Percentiles rank a stretch among this genome's conserved stretches.
Evolutionary conservation across 345 rosid species (phyloP).

Genomic region (Toxicodendron radicans): DNA sequence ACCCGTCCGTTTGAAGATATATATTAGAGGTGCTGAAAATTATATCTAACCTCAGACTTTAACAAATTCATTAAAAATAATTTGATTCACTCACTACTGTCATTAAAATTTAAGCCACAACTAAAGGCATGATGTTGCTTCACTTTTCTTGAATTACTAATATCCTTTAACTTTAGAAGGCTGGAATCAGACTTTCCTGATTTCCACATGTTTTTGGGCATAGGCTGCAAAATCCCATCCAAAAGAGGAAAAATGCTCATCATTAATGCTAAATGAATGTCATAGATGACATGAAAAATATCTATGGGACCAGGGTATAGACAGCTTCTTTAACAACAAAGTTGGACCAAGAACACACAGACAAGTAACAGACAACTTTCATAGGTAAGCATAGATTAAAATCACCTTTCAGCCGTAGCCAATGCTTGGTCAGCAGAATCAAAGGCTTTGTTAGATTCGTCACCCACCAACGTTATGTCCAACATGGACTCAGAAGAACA

Average conservation of each 20-base stretch:
- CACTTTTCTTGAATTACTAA: conserved; percentile 2
- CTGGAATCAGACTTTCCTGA: background rate
- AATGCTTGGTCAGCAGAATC: conserved; percentile 50
- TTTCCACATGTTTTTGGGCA: background rate
- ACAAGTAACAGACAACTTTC: background rate
- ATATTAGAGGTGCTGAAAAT: background rate
- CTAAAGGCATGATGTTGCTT: background rate
- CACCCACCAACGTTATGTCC: conserved; percentile 57
- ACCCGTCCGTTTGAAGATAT: background rate
- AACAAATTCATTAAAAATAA: too few species aligned
- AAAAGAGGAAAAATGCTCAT: background rate
- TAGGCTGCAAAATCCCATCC: background rate
- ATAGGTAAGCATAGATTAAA: conserved; percentile 15
- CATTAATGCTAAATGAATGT: background rate
- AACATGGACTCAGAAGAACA: conserved; percentile 58
- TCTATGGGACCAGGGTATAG: background rate
- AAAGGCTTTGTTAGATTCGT: conserved; percentile 47
- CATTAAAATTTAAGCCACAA: background rate
- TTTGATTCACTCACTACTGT: background rate
- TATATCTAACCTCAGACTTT: background rate
- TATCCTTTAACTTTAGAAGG: background rate
- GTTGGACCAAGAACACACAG: background rate
- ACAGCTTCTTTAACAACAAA: background rate
- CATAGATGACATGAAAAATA: background rate
- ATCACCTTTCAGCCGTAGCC: conserved; percentile 57